phyloP scores from a whole-genome alignment of 176 grass and related monocot species.

The Thinopyrum elongatum region DNA sequence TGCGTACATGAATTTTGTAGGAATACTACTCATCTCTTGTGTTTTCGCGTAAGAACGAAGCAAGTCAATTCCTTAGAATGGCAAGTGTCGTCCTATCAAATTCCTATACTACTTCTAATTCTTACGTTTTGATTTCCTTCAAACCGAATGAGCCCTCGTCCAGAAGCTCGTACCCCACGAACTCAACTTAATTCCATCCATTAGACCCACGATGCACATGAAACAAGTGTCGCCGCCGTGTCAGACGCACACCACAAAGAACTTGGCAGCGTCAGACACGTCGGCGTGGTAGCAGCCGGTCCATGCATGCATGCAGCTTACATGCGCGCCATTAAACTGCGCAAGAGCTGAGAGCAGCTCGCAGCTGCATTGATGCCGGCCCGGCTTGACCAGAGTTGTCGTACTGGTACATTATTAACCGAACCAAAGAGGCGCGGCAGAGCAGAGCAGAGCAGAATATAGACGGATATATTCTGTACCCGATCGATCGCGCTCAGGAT shows the following conservation, averaged over 20 bases:
- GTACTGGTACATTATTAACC: background rate
- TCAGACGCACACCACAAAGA: background rate
- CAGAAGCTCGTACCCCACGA: background rate
- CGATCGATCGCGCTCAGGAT: background rate
- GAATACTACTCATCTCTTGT: too few relatives aligned
- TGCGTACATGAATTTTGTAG: too few relatives aligned
- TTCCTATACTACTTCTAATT: too few relatives aligned
- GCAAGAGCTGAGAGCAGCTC: background rate
- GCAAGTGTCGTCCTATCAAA: too few relatives aligned
- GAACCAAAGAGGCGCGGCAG: background rate
- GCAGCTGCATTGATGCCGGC: slow-evolving; percentile 29
- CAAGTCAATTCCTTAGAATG: too few relatives aligned
- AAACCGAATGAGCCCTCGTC: too few relatives aligned
- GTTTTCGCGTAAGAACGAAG: too few relatives aligned
- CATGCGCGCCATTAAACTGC: slow-evolving; percentile 5
- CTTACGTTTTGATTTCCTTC: too few relatives aligned
- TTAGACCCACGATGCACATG: background rate
- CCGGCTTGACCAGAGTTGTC: slow-evolving; percentile 1
- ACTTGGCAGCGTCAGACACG: slow-evolving; percentile 19
- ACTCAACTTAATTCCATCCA: background rate
- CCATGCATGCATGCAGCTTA: background rate
- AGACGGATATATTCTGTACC: background rate
- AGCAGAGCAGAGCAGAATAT: background rate
- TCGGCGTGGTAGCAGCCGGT: background rate
- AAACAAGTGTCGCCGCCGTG: background rate